These are phyloP conservation scores for Perilla frutescens DNA, from an alignment of 257 asterid species.

Conservation along the genomic window DNA sequence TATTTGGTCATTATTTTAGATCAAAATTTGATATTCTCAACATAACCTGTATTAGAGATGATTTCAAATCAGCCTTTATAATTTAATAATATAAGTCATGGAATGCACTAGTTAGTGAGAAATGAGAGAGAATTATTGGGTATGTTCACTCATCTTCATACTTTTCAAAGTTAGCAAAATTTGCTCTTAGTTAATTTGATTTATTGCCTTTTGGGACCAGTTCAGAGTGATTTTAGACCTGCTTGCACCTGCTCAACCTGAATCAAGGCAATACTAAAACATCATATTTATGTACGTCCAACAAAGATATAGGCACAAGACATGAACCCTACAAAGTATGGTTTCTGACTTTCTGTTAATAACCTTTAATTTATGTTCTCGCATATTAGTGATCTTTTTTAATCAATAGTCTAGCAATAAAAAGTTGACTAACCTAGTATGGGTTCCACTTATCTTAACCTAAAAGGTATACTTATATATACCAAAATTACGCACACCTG, in stretches of 20 bases:
- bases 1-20: constrained; percentile 94
- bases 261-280: constrained; percentile 26
- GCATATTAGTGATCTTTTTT: too few species aligned
- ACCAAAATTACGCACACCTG: too few species aligned
- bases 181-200: constrained; percentile 66
- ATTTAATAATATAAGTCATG: constrained; percentile 14
- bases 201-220: constrained; percentile 70
- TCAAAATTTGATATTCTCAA: constrained; percentile 82
- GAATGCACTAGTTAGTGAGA: background rate
- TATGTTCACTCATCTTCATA: constrained; percentile 43
- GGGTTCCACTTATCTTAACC: too few species aligned
- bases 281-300: background rate
- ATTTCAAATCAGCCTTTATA: constrained; percentile 32
- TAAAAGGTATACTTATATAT: too few species aligned
- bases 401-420: too few species aligned
- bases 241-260: constrained; percentile 99
- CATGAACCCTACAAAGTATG: background rate
- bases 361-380: background rate
- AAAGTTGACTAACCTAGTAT: too few species aligned
- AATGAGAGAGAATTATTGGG: constrained; percentile 17
- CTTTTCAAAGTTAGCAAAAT: constrained; percentile 83
- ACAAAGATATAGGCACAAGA: constrained; percentile 11
- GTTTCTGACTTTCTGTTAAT: background rate
- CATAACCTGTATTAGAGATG: constrained; percentile 62
- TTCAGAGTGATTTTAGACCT: constrained; percentile 80